Conservation (phyloP, 108 stramenopile species). For the Pseudonitzschia delicatissima region DNA sequence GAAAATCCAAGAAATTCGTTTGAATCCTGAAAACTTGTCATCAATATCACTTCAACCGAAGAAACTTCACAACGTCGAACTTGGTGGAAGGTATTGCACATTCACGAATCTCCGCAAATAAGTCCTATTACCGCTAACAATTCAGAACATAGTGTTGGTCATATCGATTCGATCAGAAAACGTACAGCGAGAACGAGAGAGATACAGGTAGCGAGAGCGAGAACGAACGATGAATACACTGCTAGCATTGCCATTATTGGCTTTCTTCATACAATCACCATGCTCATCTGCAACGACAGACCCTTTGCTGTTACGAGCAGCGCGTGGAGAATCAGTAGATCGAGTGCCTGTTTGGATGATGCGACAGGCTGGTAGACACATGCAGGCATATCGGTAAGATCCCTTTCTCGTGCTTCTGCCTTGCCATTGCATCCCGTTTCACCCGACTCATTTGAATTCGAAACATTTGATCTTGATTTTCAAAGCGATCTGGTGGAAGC, state of each 20-base stretch:
- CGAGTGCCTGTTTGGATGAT: conserved; percentile 94
- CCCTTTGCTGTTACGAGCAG: conserved; percentile 75
- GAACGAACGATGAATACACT: not conserved
- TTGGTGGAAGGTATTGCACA: too few relatives aligned
- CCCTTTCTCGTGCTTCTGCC: not conserved
- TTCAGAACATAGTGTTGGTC: too few relatives aligned
- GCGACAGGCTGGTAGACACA: conserved; percentile 95
- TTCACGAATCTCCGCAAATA: too few relatives aligned
- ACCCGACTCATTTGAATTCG: not conserved
- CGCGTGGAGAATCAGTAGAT: conserved; percentile 82
- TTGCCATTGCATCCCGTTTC: not conserved
- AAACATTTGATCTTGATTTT: not conserved
- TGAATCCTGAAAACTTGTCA: too few relatives aligned
- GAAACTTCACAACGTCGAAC: too few relatives aligned
- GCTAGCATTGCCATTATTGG: not conserved
- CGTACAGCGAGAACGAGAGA: too few relatives aligned
- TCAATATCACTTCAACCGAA: too few relatives aligned
- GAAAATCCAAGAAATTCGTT: too few relatives aligned
- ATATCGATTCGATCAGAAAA: too few relatives aligned
- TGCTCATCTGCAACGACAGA: not conserved
- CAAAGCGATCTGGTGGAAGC: conserved; percentile 64
- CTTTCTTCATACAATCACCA: not conserved
- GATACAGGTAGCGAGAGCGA: too few relatives aligned
- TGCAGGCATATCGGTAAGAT: conserved; percentile 71
- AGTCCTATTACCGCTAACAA: too few relatives aligned